Base-by-base conservation (phyloP, 2,329 filamentous ascomycete species). In the Aspergillus amoenus region DNA sequence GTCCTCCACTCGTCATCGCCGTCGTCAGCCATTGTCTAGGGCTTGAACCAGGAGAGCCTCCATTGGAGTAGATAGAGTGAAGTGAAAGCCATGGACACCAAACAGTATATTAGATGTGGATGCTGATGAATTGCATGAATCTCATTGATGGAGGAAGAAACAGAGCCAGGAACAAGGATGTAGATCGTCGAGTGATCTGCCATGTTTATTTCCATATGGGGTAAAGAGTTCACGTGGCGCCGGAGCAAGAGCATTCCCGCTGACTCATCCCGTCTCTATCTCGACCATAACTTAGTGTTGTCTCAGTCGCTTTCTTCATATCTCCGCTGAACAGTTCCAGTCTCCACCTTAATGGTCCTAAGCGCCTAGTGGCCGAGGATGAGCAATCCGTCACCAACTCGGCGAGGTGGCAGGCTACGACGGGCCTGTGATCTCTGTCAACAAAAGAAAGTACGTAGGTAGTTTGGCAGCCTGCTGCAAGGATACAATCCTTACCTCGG, bases 361-460 rank as follows among this genome's bases (percentile, higher is more conserved):
- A 5, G 17, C 30, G 15, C 9, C 34, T 40, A 40, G 18, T 39
- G 18, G 46, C 34, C 17, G 13, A 43, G 11, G 34, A 54, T 59
- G 49, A 57, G 22, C 12, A 52, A 42, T 15, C 40, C 40, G n/a
- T 32, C 46, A 18, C 32, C 39, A n/a, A 22, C 15, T 21, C 41
- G 50, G 32, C 57, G 57, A 5, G 59, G 55, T 30, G 60, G 56
- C 9, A 55, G 57, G 22, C 21, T 52, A 18, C 60, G 58, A 15
- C 64, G 46, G 13, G 65, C 65, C 7, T 67, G 65, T 37, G 61
- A 67, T 57, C 45, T 67, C 45, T 67, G 65, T 41, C 63, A 64
- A 12, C 50, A 59, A 13, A 55, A 56, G 44, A 67, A 65, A 59
- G 65, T 67, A 58, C 18, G 46, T 44, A 13, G 18, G 9, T 24